These are phyloP conservation scores for Flaveria floridana DNA, from an alignment of 140 eudicot genomes.

Conservation along the genomic window DNA sequence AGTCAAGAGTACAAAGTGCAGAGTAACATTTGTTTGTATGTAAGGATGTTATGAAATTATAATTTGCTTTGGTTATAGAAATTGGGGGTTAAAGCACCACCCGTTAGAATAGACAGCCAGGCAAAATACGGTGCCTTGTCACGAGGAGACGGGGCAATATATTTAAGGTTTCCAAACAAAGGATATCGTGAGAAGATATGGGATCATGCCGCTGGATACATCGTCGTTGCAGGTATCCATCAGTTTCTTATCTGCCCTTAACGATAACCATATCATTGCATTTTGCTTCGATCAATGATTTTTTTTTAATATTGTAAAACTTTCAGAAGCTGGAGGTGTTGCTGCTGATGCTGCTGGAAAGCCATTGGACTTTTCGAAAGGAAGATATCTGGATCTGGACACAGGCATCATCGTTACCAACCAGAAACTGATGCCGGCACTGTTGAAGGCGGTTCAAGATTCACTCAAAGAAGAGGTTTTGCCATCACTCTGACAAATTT, in stretches of 20 bases:
- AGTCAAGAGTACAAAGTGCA: not conserved
- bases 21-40: not conserved
- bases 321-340: conserved; percentile 93
- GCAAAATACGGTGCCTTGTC: conserved; percentile 95
- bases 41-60: not conserved
- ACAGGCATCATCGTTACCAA: conserved; percentile 84
- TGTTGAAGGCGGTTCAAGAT: conserved; percentile 82
- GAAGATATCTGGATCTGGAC: conserved; percentile 83
- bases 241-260: not conserved
- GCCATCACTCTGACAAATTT: conserved; percentile 35
- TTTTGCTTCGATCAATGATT: not conserved
- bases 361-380: conserved; percentile 88
- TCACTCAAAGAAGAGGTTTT: conserved; percentile 64
- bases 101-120: conserved; percentile 98
- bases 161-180: conserved; percentile 84
- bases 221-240: conserved; percentile 74
- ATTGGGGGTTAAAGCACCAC: conserved; percentile 91
- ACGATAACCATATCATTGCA: not conserved
- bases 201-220: conserved; percentile 99
- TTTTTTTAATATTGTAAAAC: not conserved
- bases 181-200: conserved; percentile 97
- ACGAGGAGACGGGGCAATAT: conserved; percentile 95
- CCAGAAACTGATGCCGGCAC: conserved; percentile 77
- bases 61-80: conserved; percentile 41
- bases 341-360: conserved; percentile 86